phyloP scores from a whole-genome alignment of 2,329 filamentous ascomycete species.

The Cordyceps cicadae region DNA sequence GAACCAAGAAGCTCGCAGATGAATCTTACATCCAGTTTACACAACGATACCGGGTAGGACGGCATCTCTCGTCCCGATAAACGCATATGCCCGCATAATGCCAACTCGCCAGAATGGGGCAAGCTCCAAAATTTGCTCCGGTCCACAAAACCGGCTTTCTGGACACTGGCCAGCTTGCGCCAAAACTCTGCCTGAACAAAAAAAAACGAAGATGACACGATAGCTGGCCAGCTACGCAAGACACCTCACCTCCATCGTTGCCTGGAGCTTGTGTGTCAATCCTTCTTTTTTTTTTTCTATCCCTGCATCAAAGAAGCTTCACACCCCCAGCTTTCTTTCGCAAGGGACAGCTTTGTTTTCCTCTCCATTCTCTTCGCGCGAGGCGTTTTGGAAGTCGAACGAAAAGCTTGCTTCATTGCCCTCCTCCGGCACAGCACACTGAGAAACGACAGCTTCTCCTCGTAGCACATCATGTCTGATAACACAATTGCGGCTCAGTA shows the following conservation, averaged over 20 bases:
- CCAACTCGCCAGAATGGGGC: constrained; percentile 1
- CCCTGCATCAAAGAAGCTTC: constrained; percentile 6
- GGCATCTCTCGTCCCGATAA: constrained; percentile 2
- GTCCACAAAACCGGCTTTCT: constrained; percentile 10
- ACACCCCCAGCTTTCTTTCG: constrained; percentile 9
- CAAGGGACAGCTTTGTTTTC: constrained; percentile 7
- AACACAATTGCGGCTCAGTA: constrained; percentile 24
- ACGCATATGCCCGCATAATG: constrained; percentile 1
- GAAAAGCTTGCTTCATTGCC: neutral
- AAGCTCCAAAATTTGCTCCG: constrained; percentile 5
- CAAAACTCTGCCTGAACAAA: constrained; percentile 12
- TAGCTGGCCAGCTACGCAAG: constrained; percentile 12
- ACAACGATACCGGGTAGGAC: neutral
- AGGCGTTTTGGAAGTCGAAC: neutral
- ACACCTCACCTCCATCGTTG: constrained; percentile 11
- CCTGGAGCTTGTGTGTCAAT: constrained; percentile 12
- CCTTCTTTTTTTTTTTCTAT: constrained; percentile 8
- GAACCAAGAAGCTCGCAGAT: neutral
- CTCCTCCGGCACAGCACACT: neutral
- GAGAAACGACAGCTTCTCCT: constrained; percentile 8
- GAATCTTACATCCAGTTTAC: neutral
- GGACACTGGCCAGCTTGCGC: constrained; percentile 1
- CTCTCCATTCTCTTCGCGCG: constrained; percentile 12
- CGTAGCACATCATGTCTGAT: constrained; percentile 12
- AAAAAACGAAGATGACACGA: constrained; percentile 13